Percentiles rank a stretch among this genome's conserved stretches.
Evolutionary conservation across 805 yeast genomes (phyloP).

Genomic region (Clavispora asparagi): DNA sequence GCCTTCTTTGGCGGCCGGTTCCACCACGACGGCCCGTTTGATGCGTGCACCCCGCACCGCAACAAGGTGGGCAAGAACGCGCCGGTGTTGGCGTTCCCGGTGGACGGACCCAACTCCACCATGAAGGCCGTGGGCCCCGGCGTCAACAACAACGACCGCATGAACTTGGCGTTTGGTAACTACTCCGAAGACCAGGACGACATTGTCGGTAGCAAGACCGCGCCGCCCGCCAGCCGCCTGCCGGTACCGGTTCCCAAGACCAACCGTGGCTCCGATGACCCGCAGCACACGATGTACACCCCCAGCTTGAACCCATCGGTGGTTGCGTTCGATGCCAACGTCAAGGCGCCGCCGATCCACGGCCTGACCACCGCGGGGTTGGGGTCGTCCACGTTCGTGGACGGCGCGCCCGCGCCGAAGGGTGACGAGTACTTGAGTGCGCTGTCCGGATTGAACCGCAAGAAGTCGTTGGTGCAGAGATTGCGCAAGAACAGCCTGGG

Average conservation of each 20-base stretch:
- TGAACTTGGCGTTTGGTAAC: slow-evolving; percentile 75
- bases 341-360: slow-evolving; percentile 68
- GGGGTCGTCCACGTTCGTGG: slow-evolving; percentile 87
- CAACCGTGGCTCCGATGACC: slow-evolving; percentile 15
- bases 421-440: slow-evolving; percentile 22
- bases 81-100: slow-evolving; percentile 94
- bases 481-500: slow-evolving; percentile 39
- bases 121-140: slow-evolving; percentile 62
- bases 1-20: slow-evolving; percentile 91
- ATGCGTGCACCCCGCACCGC: slow-evolving; percentile 96
- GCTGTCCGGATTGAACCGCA: slow-evolving; percentile 55
- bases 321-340: slow-evolving; percentile 65
- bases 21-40: slow-evolving; percentile 99
- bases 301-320: slow-evolving; percentile 50
- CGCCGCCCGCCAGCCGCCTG: slow-evolving; percentile 3
- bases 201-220: slow-evolving; percentile 22
- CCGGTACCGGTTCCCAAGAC: slow-evolving; percentile 12
- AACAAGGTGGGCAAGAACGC: slow-evolving; percentile 72
- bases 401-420: slow-evolving; percentile 90
- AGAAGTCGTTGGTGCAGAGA: slow-evolving; percentile 77
- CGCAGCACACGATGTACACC: slow-evolving; percentile 21
- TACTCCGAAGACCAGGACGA: slow-evolving; percentile 42
- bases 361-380: slow-evolving; percentile 85
- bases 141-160: slow-evolving; percentile 44
- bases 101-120: slow-evolving; percentile 88